These are phyloP conservation scores for Carex scoparia DNA, from an alignment of 176 grass and related monocot genomes.

Conservation along the genomic window DNA sequence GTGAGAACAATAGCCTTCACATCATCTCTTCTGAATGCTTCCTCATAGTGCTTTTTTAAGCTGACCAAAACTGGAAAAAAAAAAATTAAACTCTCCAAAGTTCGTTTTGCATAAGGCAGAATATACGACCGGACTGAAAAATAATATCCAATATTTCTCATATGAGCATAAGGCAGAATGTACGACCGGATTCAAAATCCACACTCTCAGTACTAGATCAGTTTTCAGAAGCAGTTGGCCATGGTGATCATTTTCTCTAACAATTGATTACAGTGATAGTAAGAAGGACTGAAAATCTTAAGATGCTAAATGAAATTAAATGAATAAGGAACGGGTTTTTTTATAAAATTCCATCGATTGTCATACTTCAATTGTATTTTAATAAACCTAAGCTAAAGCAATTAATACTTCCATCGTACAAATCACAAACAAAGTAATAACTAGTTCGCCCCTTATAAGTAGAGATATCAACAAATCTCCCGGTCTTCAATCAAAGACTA, in stretches of 20 bases:
- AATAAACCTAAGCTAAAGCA: no score
- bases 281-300: no score
- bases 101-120: background rate
- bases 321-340: background rate
- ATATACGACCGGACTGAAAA: background rate
- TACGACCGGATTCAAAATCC: background rate
- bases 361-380: no score
- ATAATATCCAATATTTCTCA: background rate
- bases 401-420: no score
- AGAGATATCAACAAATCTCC: no score
- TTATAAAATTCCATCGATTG: background rate
- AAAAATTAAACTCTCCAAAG: background rate
- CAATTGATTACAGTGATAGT: background rate
- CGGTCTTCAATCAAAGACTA: no score
- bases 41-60: constrained; percentile 42
- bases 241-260: no score
- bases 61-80: constrained; percentile 50
- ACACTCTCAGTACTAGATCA: no score
- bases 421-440: background rate
- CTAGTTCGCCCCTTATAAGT: no score
- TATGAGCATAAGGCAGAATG: background rate
- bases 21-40: constrained; percentile 58
- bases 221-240: no score
- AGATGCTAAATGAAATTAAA: background rate
- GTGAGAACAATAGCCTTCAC: constrained; percentile 83